Conservation (phyloP, 2,329 filamentous ascomycete species). For the Fusarium irregulare region DNA sequence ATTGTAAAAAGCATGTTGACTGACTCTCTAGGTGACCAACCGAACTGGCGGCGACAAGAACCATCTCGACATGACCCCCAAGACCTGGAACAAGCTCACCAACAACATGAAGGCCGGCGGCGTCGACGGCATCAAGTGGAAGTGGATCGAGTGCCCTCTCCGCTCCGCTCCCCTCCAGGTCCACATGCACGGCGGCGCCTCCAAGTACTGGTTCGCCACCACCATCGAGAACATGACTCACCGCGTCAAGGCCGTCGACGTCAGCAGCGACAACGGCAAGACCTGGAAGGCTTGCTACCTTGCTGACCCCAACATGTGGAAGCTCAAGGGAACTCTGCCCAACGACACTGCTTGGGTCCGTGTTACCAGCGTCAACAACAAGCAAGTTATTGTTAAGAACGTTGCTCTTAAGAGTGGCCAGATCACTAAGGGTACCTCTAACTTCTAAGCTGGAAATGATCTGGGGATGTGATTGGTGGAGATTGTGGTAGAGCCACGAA, state of each 20-base stretch:
- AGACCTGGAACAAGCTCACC: constrained; percentile 19
- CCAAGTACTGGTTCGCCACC: constrained; percentile 26
- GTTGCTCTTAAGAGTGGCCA: constrained; percentile 15
- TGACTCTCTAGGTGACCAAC: constrained; percentile 3
- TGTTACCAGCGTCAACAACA: constrained; percentile 20
- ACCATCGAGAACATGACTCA: constrained; percentile 21
- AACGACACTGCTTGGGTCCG: constrained; percentile 19
- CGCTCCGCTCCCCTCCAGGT: constrained; percentile 1
- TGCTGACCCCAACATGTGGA: constrained; percentile 19
- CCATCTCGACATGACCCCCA: constrained; percentile 25
- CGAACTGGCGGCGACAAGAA: constrained; percentile 19
- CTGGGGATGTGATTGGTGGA: neutral
- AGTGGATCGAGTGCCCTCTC: constrained; percentile 25
- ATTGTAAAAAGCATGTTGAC: too few relatives aligned
- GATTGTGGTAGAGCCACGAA: neutral
- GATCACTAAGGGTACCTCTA: constrained; percentile 17
- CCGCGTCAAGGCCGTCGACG: constrained; percentile 20
- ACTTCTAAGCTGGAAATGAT: neutral
- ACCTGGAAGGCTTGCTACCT: constrained; percentile 7
- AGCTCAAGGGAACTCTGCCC: constrained; percentile 14
- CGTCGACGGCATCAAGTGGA: constrained; percentile 24
- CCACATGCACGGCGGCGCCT: constrained; percentile 24
- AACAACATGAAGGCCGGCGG: constrained; percentile 14
- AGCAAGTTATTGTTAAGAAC: constrained; percentile 18
- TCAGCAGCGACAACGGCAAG: constrained; percentile 22